Percentiles rank a stretch among this genome's conserved stretches.
Evolutionary conservation across 2,329 filamentous ascomycete genomes (phyloP).

Genomic region (Ophiostoma triangulosporum): DNA sequence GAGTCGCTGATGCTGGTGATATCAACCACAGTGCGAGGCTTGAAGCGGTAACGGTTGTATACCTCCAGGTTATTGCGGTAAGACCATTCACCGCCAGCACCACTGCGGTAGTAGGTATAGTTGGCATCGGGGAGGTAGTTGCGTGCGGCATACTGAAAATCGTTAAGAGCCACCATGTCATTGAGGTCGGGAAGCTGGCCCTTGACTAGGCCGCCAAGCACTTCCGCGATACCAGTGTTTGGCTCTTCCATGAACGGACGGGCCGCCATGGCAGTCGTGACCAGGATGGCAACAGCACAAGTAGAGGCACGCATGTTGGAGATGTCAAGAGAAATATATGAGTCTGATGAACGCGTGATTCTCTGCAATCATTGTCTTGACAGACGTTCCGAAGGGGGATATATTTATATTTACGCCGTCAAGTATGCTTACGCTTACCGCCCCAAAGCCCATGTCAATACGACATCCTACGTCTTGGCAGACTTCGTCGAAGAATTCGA

Average conservation of each 20-base stretch:
- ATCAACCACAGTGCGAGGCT: neutral
- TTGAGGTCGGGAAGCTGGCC: neutral
- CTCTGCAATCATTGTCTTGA: neutral
- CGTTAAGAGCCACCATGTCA: neutral
- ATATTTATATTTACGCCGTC: neutral
- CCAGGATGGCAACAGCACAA: neutral
- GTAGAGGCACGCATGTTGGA: neutral
- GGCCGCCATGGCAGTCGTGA: neutral
- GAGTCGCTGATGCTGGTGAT: neutral
- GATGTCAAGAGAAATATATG: neutral
- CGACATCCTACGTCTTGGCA: neutral
- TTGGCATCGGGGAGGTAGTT: neutral
- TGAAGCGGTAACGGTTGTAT: neutral
- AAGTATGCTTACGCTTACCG: neutral
- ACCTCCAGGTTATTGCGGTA: neutral
- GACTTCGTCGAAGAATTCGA: neutral
- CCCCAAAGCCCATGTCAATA: neutral
- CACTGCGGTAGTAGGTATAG: constrained; percentile 1
- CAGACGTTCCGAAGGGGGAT: neutral
- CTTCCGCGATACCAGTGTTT: neutral
- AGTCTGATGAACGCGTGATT: neutral
- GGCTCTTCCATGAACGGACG: neutral
- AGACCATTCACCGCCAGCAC: neutral
- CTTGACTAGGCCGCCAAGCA: neutral
- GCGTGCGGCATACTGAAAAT: neutral